These are phyloP conservation scores for Neostapfia colusana DNA, from an alignment of 176 grass and related monocot species.

Conservation along the genomic window DNA sequence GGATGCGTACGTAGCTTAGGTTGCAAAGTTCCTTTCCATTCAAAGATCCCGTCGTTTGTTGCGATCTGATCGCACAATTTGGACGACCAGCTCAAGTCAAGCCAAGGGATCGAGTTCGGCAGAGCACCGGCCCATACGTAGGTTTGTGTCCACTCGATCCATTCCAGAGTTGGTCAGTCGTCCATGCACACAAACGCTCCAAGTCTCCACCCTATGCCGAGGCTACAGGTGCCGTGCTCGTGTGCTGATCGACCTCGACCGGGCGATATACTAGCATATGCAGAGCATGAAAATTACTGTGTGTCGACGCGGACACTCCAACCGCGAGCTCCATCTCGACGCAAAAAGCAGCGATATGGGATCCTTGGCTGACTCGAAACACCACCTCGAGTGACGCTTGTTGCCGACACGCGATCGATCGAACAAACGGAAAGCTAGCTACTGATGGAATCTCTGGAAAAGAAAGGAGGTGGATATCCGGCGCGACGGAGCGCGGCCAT, in stretches of 20 bases:
- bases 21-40: neutral
- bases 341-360: neutral
- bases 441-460: constrained; percentile 21
- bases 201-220: neutral
- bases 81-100: neutral
- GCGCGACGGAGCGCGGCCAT: constrained; percentile 4
- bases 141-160: neutral
- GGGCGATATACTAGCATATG: neutral
- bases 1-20: too few species aligned
- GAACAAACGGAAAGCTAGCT: constrained; percentile 9
- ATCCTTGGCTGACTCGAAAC: constrained; percentile 24
- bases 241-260: neutral
- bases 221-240: constrained; percentile 18
- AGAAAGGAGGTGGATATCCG: constrained; percentile 19
- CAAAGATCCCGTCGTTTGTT: constrained; percentile 18
- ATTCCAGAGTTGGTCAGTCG: neutral
- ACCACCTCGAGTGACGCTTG: constrained; percentile 21
- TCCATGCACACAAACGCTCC: neutral
- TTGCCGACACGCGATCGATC: constrained; percentile 6
- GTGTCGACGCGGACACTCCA: constrained; percentile 44
- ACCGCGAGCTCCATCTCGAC: neutral
- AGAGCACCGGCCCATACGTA: neutral
- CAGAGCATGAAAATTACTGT: neutral
- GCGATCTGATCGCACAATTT: constrained; percentile 3
- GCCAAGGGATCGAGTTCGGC: constrained; percentile 15